Evolutionary conservation across 2,329 filamentous ascomycete species (phyloP), one percentile per base, ranked within the genome.

Genomic region (Westerdykella ornata): DNA sequence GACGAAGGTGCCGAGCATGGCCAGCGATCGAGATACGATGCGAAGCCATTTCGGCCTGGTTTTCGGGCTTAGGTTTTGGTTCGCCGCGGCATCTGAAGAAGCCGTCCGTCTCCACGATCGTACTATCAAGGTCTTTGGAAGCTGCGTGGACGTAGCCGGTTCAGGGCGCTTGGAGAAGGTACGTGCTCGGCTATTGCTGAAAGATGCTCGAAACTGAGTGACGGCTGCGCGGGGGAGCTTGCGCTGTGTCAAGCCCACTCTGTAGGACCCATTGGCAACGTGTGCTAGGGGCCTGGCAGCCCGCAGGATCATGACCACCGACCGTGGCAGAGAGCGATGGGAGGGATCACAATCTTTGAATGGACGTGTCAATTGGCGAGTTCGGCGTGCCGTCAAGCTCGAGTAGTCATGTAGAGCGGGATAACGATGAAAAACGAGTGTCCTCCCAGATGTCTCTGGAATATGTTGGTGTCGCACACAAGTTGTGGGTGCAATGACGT

Each of bases 1-100:
- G 29, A 92, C 75, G 37, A 90, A 85, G 44, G 85, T 81, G 30
- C 92, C 92, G 16, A 87, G 67, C 55, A 77, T 78, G 2, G 84
- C 80, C 26, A 88, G 83, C 22, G 78, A 73, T 52, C 84, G 78
- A 61, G 85, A 87, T 35, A 80, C 64, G 56, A 85, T 80, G 35
- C 70, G 70, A 7, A 69, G 47, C 9, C 73, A 22, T 20, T 51
- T 67, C 49, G 61, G 63, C 48, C 39, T 58, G 37, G 60, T 56
- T 29, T 45, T 36, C 20, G 64, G 49, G 33, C 65, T 51, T 5
- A 59, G 53, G 36, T 60, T 59, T 14, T 62, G 58, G 11, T 60
- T 62, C 11, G 57, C 45, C 22, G 41, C n/a, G n/a, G 30, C 16
- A 33, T 14, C n/a, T 33, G 30, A 33, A 17, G 30, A 33, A 6